Conservation (phyloP, 1,284 basidiomycete species). For the Leccinum subrobustum region DNA sequence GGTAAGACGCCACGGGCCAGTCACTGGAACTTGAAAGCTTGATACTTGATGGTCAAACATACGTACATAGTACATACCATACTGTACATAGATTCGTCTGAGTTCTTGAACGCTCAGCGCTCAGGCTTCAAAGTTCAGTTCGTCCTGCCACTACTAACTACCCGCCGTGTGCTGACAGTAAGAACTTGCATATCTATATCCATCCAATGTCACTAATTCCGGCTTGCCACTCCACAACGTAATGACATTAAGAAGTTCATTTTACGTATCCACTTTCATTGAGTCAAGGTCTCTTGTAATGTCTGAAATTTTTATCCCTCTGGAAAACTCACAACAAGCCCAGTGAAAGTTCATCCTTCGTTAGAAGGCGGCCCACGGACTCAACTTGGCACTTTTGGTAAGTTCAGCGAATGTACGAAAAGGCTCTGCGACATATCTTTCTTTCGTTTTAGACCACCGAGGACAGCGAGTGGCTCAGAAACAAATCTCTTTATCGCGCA, state of each 20-base stretch:
- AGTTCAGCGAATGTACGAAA: not conserved
- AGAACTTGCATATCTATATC: not conserved
- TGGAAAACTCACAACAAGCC: not conserved
- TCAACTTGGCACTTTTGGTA: not conserved
- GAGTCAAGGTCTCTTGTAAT: not conserved
- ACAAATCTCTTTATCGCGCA: not conserved
- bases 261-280: not conserved
- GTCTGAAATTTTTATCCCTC: not conserved
- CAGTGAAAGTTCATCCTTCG: not conserved
- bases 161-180: not conserved
- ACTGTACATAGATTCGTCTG: not conserved
- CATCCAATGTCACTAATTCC: not conserved
- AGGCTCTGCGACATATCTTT: not conserved
- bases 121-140: not conserved
- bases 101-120: not conserved
- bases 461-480: not conserved
- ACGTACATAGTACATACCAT: not conserved
- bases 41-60: not conserved
- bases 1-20: not conserved
- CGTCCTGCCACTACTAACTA: not conserved
- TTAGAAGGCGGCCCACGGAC: not conserved
- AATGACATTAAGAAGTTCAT: not conserved
- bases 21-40: too few species aligned
- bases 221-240: not conserved
- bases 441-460: not conserved